These are phyloP conservation scores for Hymenotorrendiella dingleyae DNA, from an alignment of 2,329 filamentous ascomycete species.

Conservation along the genomic window DNA sequence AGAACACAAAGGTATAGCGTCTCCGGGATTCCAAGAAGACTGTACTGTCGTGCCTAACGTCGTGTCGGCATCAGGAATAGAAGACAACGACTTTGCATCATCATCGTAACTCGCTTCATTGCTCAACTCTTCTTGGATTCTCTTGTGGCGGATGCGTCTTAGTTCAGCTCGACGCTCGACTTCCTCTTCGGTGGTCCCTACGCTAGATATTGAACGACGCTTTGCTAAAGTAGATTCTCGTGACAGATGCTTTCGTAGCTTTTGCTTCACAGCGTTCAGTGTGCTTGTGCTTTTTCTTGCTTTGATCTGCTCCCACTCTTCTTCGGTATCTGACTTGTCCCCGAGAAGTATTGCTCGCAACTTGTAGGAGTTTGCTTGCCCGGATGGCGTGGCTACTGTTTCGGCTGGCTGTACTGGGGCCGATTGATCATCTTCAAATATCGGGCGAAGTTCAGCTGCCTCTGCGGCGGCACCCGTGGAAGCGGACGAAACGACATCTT, in stretches of 20 bases:
- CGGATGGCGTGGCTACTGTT: background rate
- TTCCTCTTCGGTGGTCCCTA: slow-evolving; percentile 46
- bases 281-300: slow-evolving; percentile 35
- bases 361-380: slow-evolving; percentile 7
- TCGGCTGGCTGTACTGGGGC: background rate
- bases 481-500: slow-evolving; percentile 12
- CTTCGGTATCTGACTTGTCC: slow-evolving; percentile 15
- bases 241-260: slow-evolving; percentile 36
- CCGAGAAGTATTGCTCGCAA: slow-evolving; percentile 11
- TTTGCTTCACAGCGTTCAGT: slow-evolving; percentile 39
- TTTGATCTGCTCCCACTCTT: slow-evolving; percentile 38
- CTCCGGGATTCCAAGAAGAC: slow-evolving; percentile 12
- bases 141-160: slow-evolving; percentile 47
- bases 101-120: slow-evolving; percentile 38
- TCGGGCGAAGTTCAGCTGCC: slow-evolving; percentile 20
- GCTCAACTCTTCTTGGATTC: slow-evolving; percentile 53
- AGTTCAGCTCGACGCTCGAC: slow-evolving; percentile 50
- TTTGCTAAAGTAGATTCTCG: slow-evolving; percentile 36
- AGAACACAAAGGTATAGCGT: slow-evolving; percentile 9
- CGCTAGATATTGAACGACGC: slow-evolving; percentile 36
- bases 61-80: slow-evolving; percentile 6
- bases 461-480: slow-evolving; percentile 14
- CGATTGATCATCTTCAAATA: slow-evolving; percentile 19
- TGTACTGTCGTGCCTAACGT: slow-evolving; percentile 3
- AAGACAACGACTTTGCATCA: slow-evolving; percentile 28